Conservation (phyloP, 2,329 filamentous ascomycete species). For the Penicillium sp. region DNA sequence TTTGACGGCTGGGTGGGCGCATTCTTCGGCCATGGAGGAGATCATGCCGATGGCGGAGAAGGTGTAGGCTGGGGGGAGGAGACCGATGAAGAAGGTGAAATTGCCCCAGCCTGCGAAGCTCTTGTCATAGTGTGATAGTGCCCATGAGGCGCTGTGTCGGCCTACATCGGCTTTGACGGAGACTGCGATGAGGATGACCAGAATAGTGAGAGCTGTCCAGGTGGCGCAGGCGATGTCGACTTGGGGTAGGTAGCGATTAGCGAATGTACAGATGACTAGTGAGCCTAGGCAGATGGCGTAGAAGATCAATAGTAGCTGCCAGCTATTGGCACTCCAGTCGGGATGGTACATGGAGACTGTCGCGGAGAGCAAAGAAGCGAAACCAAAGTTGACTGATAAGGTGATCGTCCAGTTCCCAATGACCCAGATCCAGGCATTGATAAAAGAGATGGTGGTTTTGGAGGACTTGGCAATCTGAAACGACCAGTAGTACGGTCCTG, state of each 20-base stretch:
- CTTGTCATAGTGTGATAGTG: slow-evolving; percentile 58
- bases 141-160: slow-evolving; percentile 52
- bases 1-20: slow-evolving; percentile 52
- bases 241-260: slow-evolving; percentile 65
- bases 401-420: slow-evolving; percentile 24
- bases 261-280: slow-evolving; percentile 65
- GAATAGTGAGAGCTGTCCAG: slow-evolving; percentile 57
- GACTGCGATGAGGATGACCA: slow-evolving; percentile 58
- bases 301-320: slow-evolving; percentile 72
- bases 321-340: slow-evolving; percentile 54
- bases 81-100: slow-evolving; percentile 64
- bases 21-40: slow-evolving; percentile 63
- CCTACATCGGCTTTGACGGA: slow-evolving; percentile 56
- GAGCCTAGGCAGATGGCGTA: slow-evolving; percentile 65
- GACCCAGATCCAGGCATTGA: slow-evolving; percentile 50
- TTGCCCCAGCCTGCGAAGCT: slow-evolving; percentile 57
- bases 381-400: slow-evolving; percentile 54
- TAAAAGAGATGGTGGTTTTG: slow-evolving; percentile 51
- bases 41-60: slow-evolving; percentile 64
- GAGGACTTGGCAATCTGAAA: slow-evolving; percentile 48
- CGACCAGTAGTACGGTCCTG: slow-evolving; percentile 56
- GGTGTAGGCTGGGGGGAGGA: slow-evolving; percentile 59
- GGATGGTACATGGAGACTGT: slow-evolving; percentile 56
- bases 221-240: slow-evolving; percentile 60
- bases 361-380: slow-evolving; percentile 55